phyloP scores from a whole-genome alignment of 2,329 filamentous ascomycete species.

The Ophiosphaerella narmari region DNA sequence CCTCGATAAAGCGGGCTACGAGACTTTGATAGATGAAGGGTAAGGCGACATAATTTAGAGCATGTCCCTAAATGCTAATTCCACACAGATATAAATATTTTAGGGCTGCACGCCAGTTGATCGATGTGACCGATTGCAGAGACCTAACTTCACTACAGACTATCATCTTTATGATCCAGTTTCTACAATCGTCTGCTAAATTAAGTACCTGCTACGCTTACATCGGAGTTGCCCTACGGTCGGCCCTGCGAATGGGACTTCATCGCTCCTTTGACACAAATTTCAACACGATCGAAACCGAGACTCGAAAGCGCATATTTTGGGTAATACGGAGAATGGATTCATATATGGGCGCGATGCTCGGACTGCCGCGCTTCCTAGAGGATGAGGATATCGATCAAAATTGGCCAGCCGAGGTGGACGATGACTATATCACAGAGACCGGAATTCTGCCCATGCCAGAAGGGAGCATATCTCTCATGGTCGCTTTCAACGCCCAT shows the following conservation, averaged over 20 bases:
- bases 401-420: constrained; percentile 52
- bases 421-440: constrained; percentile 57
- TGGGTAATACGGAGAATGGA: constrained; percentile 59
- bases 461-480: constrained; percentile 58
- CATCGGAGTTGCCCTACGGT: constrained; percentile 56
- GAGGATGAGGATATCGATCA: constrained; percentile 57
- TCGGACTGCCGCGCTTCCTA: constrained; percentile 55
- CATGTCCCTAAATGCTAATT: constrained; percentile 15
- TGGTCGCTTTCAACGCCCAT: constrained; percentile 65
- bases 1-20: constrained; percentile 49
- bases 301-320: constrained; percentile 57
- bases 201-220: constrained; percentile 59
- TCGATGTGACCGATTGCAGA: constrained; percentile 59
- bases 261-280: constrained; percentile 54
- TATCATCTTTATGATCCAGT: constrained; percentile 59
- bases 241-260: constrained; percentile 56
- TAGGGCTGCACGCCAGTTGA: constrained; percentile 52
- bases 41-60: constrained; percentile 20
- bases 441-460: constrained; percentile 59
- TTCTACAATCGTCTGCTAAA: constrained; percentile 58
- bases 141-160: constrained; percentile 57
- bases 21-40: constrained; percentile 54
- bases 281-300: constrained; percentile 55
- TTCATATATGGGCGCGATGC: constrained; percentile 57
- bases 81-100: constrained; percentile 54